Base-by-base conservation (phyloP, 2,329 filamentous ascomycete species). In the Cordyceps cateniannulata region DNA sequence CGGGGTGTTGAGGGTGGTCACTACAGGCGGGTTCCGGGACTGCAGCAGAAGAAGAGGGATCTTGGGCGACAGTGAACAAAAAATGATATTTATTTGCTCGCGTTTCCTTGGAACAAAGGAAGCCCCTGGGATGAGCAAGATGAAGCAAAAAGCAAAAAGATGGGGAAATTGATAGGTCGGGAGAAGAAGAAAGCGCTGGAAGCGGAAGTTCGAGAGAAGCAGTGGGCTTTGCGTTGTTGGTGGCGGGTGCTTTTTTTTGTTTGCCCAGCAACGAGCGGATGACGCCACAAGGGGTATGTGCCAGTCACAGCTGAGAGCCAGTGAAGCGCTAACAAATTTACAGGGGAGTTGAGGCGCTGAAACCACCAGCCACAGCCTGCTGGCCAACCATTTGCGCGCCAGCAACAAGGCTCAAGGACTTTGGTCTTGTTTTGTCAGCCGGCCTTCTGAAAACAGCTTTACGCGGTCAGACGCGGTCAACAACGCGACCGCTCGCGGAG, bases 391-490 rank as follows among this genome's bases (percentile, higher is more conserved):
- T 35, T 35, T 35, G 2, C 32, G 3, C 9, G 32, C n/a, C n/a
- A n/a, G n/a, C n/a, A n/a, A 10, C 32, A 7, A 35, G 32, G 32
- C 32, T 7, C n/a, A n/a, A 8, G 6, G 32, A 10, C 32, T 12
- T 35, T 3, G 32, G 32, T 2, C 38, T 35, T 35, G 29, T 5
- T 35, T 40, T 7, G 38, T 16, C n/a, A 9, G 42, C 42, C 16
- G 42, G n/a, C 18, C 42, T 45, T 32, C 57, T 58, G 58, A 51
- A 63, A 64, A 68, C 69, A 62, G 68, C 73, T 75, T 74, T 73
- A 75, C 73, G 71, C 73, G 73, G 67, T 65, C 51, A 62, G 63
- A 69, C 70, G 69, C 67, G 68, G 54, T n/a, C 62, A 62, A 63
- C 44, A 10, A 62, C 63, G 57, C 57, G 57, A 45, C 58, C 40